Evolutionary conservation across 2,329 filamentous ascomycete genomes (phyloP).

Genomic region (Aureobasidium uvarum): DNA sequence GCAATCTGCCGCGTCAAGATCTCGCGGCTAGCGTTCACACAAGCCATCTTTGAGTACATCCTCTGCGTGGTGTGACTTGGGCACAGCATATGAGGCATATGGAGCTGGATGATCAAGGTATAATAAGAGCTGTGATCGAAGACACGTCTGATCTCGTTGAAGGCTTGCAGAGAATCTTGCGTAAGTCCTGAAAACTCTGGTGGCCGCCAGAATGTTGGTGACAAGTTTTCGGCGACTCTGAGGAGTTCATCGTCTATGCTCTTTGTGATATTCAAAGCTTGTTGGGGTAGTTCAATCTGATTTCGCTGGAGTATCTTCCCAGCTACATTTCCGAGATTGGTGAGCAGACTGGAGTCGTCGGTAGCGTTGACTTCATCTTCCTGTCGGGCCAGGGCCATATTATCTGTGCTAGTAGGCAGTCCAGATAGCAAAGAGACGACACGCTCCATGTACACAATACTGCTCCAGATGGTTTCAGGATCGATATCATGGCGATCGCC

Average conservation of each 20-base stretch:
- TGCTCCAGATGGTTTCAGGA: background rate
- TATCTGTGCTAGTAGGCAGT: background rate
- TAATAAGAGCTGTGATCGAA: slow-evolving; percentile 3
- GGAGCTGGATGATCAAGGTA: background rate
- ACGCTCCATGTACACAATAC: slow-evolving; percentile 1
- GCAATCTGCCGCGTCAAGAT: background rate
- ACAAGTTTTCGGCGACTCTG: background rate
- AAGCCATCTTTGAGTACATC: slow-evolving; percentile 3
- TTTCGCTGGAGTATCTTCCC: background rate
- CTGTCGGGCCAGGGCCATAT: background rate
- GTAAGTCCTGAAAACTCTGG: background rate
- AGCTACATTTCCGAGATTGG: background rate
- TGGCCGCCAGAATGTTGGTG: slow-evolving; percentile 1
- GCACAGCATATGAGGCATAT: slow-evolving; percentile 4
- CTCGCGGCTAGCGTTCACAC: slow-evolving; percentile 4
- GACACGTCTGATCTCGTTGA: background rate
- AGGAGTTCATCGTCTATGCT: background rate
- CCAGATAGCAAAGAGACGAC: background rate
- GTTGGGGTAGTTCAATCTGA: background rate
- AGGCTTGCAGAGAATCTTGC: background rate
- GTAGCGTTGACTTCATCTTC: background rate
- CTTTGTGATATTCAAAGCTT: background rate
- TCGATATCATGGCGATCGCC: background rate
- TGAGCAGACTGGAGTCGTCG: background rate
- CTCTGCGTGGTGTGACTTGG: background rate